Conservation (phyloP, 805 yeast species). For the Candida patagonica region DNA sequence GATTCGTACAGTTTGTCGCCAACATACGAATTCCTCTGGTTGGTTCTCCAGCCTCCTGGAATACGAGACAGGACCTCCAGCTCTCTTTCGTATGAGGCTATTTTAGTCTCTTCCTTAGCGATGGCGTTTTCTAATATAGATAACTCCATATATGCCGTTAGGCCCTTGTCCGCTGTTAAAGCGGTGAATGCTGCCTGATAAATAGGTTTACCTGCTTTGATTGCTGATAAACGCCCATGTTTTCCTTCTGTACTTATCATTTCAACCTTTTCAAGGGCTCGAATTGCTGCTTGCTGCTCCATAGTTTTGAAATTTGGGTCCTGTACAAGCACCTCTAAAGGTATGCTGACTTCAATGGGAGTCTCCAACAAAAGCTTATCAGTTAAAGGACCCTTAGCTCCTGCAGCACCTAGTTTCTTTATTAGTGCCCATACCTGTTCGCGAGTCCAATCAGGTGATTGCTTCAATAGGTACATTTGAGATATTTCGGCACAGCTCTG, state of each 20-base stretch:
- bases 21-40: constrained; percentile 55
- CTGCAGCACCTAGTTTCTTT: constrained; percentile 43
- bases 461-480: constrained; percentile 51
- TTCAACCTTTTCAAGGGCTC: constrained; percentile 71
- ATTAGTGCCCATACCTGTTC: constrained; percentile 87
- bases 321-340: constrained; percentile 18
- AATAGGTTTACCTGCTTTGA: constrained; percentile 78
- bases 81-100: constrained; percentile 63
- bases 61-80: constrained; percentile 46
- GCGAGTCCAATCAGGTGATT: constrained; percentile 43
- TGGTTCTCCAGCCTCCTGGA: constrained; percentile 42
- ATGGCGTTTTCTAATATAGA: constrained; percentile 48
- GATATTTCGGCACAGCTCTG: constrained; percentile 86
- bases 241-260: constrained; percentile 62
- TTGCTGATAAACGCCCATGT: constrained; percentile 60
- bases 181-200: constrained; percentile 69
- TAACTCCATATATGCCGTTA: constrained; percentile 56
- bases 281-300: constrained; percentile 40
- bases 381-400: not conserved
- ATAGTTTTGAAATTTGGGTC: constrained; percentile 28
- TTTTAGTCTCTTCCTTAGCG: constrained; percentile 50
- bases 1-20: constrained; percentile 56
- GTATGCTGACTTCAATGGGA: constrained; percentile 8
- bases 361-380: constrained; percentile 1
- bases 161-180: constrained; percentile 46